These are phyloP conservation scores for Akanthomyces muscarius DNA, from an alignment of 2,329 filamentous ascomycete genomes.

Conservation along the genomic window DNA sequence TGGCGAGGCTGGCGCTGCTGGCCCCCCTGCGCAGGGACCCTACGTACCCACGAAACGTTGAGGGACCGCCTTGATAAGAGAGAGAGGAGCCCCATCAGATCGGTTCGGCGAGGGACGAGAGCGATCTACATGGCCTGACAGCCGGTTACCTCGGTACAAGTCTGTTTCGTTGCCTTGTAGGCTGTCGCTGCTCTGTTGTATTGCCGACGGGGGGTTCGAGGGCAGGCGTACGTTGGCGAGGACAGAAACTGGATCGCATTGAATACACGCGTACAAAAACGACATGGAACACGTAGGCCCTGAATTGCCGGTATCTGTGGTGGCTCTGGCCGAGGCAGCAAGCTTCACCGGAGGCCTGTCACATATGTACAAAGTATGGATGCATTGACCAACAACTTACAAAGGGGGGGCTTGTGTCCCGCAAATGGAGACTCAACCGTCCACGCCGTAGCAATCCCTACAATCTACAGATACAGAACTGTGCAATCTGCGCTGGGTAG, in stretches of 20 bases:
- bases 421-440: no score
- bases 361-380: no score
- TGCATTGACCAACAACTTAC: background rate
- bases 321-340: background rate
- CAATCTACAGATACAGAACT: no score
- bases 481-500: no score
- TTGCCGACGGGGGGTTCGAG: background rate
- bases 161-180: background rate
- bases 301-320: background rate
- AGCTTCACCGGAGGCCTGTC: background rate
- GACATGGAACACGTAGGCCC: background rate
- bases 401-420: no score
- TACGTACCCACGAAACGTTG: no score
- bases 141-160: conserved; percentile 12
- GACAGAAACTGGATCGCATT: background rate
- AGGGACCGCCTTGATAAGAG: no score
- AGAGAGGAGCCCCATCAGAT: background rate
- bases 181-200: background rate
- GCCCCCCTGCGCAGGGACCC: no score
- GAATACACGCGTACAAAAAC: background rate
- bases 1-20: no score
- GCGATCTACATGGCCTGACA: background rate
- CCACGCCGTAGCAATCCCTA: no score
- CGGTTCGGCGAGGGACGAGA: background rate
- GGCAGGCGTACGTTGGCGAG: background rate